A percentile compares a stretch with the other conserved stretches of the same genome.
phyloP scores from a whole-genome alignment of 768 basidiomycete species.

The Rhodotorula diobovata region DNA sequence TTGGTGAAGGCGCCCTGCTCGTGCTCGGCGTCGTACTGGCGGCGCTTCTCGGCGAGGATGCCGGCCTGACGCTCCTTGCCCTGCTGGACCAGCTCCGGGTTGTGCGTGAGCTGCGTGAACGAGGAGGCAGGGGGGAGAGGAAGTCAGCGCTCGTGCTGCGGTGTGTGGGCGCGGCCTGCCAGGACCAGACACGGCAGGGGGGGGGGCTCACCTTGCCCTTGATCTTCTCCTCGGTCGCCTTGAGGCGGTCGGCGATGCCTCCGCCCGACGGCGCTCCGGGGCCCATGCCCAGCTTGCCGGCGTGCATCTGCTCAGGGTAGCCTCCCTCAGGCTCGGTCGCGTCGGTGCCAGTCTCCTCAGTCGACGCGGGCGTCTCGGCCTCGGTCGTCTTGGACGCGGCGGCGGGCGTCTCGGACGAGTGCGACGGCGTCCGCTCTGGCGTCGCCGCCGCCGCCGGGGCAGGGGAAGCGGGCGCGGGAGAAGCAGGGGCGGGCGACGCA shows the following conservation, averaged over 20 bases:
- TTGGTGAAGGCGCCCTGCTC: constrained; percentile 16
- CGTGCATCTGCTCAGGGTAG: constrained; percentile 1
- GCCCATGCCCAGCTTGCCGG: constrained; percentile 14
- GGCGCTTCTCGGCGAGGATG: constrained; percentile 12
- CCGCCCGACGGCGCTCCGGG: constrained; percentile 18
- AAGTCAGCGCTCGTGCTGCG: background rate
- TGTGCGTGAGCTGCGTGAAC: constrained; percentile 20
- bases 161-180: too few species aligned
- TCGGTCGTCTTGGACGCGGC: too few species aligned
- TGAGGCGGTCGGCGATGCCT: constrained; percentile 17
- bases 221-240: constrained; percentile 20
- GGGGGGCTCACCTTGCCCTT: constrained; percentile 25
- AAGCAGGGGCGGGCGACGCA: background rate
- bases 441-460: too few species aligned
- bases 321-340: background rate
- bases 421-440: too few species aligned
- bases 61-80: constrained; percentile 19
- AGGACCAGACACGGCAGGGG: background rate
- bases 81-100: constrained; percentile 27
- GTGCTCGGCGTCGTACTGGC: constrained; percentile 12
- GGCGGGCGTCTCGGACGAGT: too few species aligned
- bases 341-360: background rate
- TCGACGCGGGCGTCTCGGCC: background rate
- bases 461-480: too few species aligned
- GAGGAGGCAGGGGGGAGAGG: background rate